Evolutionary conservation across 208 protist genomes (phyloP), one percentile per base, ranked within the genome.

Genomic region (Acanthamoeba culbertsoni): DNA sequence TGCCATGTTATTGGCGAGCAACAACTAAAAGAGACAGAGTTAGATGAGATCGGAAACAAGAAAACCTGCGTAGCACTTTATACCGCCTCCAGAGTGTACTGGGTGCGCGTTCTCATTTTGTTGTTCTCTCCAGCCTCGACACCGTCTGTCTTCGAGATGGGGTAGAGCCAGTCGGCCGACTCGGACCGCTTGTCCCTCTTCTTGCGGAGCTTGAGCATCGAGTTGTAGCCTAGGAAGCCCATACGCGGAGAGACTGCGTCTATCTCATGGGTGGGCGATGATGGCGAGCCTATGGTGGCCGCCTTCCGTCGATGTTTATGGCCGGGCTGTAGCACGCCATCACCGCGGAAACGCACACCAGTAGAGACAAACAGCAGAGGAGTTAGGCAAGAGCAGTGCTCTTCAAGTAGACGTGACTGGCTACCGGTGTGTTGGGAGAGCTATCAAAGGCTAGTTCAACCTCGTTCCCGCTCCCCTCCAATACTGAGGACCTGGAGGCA

Each of bases 1-100:
- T 18, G 68, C 68, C 68, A 77, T 77, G 68, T 77, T 77, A 40
- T 77, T 77, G 68, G 68, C 68, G 46, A 77, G 40, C 33, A 77
- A 20, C 37, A 77, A 40, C 68, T 77, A 40, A 8, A 8, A 0
- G n/a, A 1, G 59, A 68, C 7, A 7, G 48, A n/a, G 53, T 62
- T 3, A 14, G 53, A 31, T 62, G 8, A 23, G 8, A 3, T 3
- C 20, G 20, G 53, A 20, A 3, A 14, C 12, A 65, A 31, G 35
- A 8, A 14, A 20, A 65, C 12, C 48, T 18, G 48, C 48, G 48
- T 18, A 55, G 8, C 12, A 23, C 48, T 55, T 8, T 8, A 68
- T 68, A 77, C 68, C 68, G 68, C 68, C 46, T 77, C 68, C 23
- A 77, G 68, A n/a, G 68, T 77, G 68, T 77, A 77, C 2, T 77